Evolutionary conservation across 176 grass and related monocot species (phyloP), one percentile per base, ranked within the genome.

Genomic region (Elymus sibiricus): DNA sequence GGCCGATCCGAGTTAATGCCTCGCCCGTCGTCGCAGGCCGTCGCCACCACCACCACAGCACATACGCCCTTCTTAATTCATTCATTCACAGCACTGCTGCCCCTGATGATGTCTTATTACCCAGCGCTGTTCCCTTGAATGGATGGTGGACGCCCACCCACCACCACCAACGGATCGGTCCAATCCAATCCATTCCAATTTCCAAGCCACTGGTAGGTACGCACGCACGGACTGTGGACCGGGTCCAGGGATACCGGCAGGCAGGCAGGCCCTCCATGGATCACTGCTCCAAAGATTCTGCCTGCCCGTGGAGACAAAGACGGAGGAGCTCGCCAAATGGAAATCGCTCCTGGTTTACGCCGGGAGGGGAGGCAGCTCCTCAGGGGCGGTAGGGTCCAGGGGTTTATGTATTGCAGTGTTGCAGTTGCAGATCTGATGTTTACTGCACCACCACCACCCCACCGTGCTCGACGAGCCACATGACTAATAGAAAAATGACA

Each of bases 221-320:
- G 64, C 29, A n/a, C 11, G 49, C 6, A 53, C 46, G 46, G 14
- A 49, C 70, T 5, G 28, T 61, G 14, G 78, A 82, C 60, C 9
- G 17, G 42, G 79, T 83, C 66, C 80, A 62, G 37, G 51, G 3
- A 63, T 25, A n/a, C 66, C 15, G 27, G 15, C 17, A 47, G 47
- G 15, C 17, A 47, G 47, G 38, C 74, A 58, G 53, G 53, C 53
- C 17, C 0, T 7, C 84, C 49, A 49, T 62, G 11, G 27, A 43
- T 13, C 26, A 79, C 46, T 17, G 80, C 59, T 80, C 74, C 43
- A 67, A 74, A 87, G 85, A 90, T 90, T 87, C 89, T 51, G 17
- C 11, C 26, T n/a, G 59, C 74, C 34, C 26, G 80, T 83, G 74
- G 62, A 40, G 84, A 87, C 84, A 83, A 87, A 86, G 77, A 43